Conservation (phyloP, 495 filamentous ascomycete species). For the Hypoxylon rickii region DNA sequence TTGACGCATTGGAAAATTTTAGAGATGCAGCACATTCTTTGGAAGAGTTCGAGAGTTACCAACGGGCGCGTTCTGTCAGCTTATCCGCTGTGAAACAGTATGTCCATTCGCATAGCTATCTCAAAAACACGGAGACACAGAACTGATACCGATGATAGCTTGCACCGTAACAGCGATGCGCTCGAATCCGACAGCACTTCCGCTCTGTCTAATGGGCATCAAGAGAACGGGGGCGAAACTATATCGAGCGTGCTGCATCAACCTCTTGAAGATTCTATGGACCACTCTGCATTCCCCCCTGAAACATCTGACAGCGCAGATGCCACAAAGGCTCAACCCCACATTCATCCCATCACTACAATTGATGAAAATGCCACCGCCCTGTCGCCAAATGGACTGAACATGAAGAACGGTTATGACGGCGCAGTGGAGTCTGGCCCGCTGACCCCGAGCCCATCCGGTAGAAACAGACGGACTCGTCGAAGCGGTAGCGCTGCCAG, state of each 20-base stretch:
- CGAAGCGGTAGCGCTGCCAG: conserved; percentile 31
- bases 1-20: conserved; percentile 79
- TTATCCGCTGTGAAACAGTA: conserved; percentile 39
- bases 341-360: conserved; percentile 19
- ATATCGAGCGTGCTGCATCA: conserved; percentile 9
- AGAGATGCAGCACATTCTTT: conserved; percentile 53
- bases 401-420: conserved; percentile 5
- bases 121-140: not conserved
- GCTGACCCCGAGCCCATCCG: conserved; percentile 24
- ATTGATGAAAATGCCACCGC: conserved; percentile 21
- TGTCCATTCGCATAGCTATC: not conserved
- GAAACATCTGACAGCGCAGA: not conserved
- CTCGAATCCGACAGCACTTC: conserved; percentile 34
- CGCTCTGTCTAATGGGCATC: conserved; percentile 26
- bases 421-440: conserved; percentile 10
- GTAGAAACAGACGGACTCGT: conserved; percentile 13
- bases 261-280: conserved; percentile 18
- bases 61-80: conserved; percentile 42
- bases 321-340: conserved; percentile 8
- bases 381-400: conserved; percentile 10
- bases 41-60: conserved; percentile 57
- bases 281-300: conserved; percentile 3
- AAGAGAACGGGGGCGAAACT: conserved; percentile 10
- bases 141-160: conserved; percentile 22
- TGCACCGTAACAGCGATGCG: conserved; percentile 31